Evolutionary conservation across 805 yeast genomes (phyloP).

Genomic region (Saturnispora hagleri): DNA sequence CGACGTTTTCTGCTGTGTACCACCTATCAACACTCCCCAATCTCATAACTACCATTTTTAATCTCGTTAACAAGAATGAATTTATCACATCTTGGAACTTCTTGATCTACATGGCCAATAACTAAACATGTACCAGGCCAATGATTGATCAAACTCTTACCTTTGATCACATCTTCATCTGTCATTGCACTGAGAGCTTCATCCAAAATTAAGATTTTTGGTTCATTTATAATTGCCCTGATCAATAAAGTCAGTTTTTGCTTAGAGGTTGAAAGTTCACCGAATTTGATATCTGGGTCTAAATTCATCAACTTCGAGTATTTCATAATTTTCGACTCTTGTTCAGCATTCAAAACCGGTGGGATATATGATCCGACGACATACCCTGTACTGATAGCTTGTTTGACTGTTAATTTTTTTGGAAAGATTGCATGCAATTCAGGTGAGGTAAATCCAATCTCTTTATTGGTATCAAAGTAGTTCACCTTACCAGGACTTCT

Average conservation of each 20-base stretch:
- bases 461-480: conserved; percentile 68
- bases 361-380: conserved; percentile 56
- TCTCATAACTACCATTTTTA: conserved; percentile 22
- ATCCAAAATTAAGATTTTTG: conserved; percentile 72
- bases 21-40: conserved; percentile 14
- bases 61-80: conserved; percentile 32
- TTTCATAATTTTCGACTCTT: conserved; percentile 32
- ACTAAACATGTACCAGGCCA: conserved; percentile 64
- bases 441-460: conserved; percentile 86
- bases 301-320: conserved; percentile 42
- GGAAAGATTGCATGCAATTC: conserved; percentile 90
- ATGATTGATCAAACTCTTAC: conserved; percentile 41
- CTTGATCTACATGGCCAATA: conserved; percentile 78
- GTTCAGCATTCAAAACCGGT: conserved; percentile 33
- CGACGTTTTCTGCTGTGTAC: neutral
- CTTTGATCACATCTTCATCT: conserved; percentile 44
- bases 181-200: conserved; percentile 93
- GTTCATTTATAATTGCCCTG: conserved; percentile 70
- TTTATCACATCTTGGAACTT: conserved; percentile 63
- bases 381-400: conserved; percentile 66
- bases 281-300: conserved; percentile 35
- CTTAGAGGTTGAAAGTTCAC: conserved; percentile 51
- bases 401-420: conserved; percentile 36
- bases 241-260: conserved; percentile 74
- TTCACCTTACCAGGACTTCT: conserved; percentile 67